These are phyloP conservation scores for Candida glucosophila DNA, from an alignment of 1,139 yeast genomes.

Conservation along the genomic window DNA sequence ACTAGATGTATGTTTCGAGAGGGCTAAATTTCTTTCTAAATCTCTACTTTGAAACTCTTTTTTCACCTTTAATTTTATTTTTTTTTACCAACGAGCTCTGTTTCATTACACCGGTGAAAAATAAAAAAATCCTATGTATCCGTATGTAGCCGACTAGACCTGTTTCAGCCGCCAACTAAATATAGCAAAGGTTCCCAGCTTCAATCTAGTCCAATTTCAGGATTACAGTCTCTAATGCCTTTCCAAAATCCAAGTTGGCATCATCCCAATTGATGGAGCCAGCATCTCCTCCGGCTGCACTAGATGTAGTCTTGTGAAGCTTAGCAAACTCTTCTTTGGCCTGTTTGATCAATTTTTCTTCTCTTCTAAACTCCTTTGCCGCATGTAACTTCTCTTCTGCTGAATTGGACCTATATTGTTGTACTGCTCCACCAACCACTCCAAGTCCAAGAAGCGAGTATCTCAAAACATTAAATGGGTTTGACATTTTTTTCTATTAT, in stretches of 20 bases:
- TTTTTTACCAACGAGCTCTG: too few species aligned
- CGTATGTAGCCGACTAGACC: too few species aligned
- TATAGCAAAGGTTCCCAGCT: too few species aligned
- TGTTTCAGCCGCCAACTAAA: too few species aligned
- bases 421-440: conserved; percentile 80
- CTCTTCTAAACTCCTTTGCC: conserved; percentile 50
- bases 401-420: conserved; percentile 62
- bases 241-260: conserved; percentile 78
- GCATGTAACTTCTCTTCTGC: conserved; percentile 53
- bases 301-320: conserved; percentile 44
- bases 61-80: too few species aligned
- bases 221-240: conserved; percentile 36
- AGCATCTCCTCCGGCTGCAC: conserved; percentile 19
- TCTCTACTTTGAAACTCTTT: too few species aligned
- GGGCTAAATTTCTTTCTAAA: too few species aligned
- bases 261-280: conserved; percentile 72
- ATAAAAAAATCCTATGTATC: too few species aligned
- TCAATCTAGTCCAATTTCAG: conserved; percentile 31
- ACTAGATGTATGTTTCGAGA: too few species aligned
- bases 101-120: too few species aligned
- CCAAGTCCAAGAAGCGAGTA: conserved; percentile 91
- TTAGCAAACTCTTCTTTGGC: conserved; percentile 86
- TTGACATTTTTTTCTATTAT: conserved; percentile 15
- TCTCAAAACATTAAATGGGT: conserved; percentile 64
- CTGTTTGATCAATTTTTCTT: conserved; percentile 71